These are phyloP conservation scores for Yamadazyma atlantica DNA, from an alignment of 1,139 yeast genomes.

Conservation along the genomic window DNA sequence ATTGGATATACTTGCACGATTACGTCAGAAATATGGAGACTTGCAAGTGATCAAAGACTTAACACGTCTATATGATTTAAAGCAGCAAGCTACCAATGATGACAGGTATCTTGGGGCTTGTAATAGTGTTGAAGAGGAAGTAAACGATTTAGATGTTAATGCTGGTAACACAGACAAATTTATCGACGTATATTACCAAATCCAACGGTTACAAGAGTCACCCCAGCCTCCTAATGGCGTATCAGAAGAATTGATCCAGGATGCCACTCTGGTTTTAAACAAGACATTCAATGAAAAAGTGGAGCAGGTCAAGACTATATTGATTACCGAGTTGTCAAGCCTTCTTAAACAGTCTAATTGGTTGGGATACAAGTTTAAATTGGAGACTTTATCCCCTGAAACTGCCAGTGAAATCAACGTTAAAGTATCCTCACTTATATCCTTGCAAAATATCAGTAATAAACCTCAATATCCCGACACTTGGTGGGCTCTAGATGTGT, in stretches of 20 bases:
- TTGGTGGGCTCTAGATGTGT: conserved; percentile 58
- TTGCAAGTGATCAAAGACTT: conserved; percentile 16
- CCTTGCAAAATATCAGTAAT: conserved; percentile 35
- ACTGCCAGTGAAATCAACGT: conserved; percentile 12
- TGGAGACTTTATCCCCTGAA: conserved; percentile 9
- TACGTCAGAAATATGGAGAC: conserved; percentile 8
- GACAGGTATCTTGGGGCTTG: conserved; percentile 9
- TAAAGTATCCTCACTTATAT: conserved; percentile 24
- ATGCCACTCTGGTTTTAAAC: conserved; percentile 1
- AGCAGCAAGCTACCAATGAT: conserved; percentile 1
- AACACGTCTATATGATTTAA: conserved; percentile 6
- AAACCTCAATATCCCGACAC: conserved; percentile 42
- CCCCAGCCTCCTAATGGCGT: too few species aligned
- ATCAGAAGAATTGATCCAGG: neutral
- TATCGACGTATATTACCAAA: conserved; percentile 3
- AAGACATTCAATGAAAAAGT: conserved; percentile 9
- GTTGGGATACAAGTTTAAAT: conserved; percentile 15
- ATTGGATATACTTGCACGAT: conserved; percentile 10
- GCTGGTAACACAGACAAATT: conserved; percentile 9
- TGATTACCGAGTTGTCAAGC: conserved; percentile 7
- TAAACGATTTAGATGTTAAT: conserved; percentile 2
- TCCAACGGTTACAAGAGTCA: conserved; percentile 1
- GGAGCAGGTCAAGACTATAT: conserved; percentile 2
- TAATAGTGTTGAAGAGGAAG: conserved; percentile 6
- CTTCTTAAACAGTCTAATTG: conserved; percentile 16